phyloP scores from a whole-genome alignment of 306 rosid genomes.

The Begonia peltatifolia region DNA sequence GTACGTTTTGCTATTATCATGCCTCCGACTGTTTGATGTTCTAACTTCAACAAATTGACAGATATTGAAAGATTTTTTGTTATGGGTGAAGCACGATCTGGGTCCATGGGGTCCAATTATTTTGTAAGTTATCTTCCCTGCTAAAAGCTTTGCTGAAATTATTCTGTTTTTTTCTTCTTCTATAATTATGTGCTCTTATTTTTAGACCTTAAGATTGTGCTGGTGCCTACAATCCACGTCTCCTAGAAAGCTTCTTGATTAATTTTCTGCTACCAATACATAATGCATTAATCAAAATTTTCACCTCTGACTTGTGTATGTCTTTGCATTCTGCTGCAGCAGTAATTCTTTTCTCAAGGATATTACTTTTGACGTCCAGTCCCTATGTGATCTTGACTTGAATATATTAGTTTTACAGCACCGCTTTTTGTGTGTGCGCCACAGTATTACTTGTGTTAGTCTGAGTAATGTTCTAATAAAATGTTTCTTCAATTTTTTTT shows the following conservation, averaged over 20 bases:
- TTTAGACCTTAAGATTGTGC: too few species aligned
- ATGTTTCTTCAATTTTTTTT: conserved; percentile 2
- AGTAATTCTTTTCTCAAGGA: background rate
- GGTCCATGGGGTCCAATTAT: conserved; percentile 91
- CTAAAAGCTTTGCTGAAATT: background rate
- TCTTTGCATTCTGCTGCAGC: too few species aligned
- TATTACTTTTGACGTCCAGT: background rate
- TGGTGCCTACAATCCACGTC: background rate
- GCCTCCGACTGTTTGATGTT: background rate
- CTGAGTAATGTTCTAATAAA: background rate
- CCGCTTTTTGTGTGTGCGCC: too few species aligned
- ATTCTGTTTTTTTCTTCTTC: too few species aligned
- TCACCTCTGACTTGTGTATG: too few species aligned
- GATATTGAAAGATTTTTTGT: conserved; percentile 64
- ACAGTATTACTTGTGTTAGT: background rate
- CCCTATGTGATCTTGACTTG: background rate
- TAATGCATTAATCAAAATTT: too few species aligned
- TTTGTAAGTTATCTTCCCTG: conserved; percentile 40
- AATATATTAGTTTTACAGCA: background rate
- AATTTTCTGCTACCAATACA: too few species aligned
- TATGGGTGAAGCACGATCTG: conserved; percentile 89
- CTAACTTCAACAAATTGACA: conserved; percentile 4
- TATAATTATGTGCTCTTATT: too few species aligned
- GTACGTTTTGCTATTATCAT: background rate
- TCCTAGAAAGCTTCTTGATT: background rate